Percentiles rank a stretch among this genome's conserved stretches.
These are phyloP conservation scores for Mediolabrus comicus DNA, from an alignment of 108 stramenopile species.

Conservation along the genomic window DNA sequence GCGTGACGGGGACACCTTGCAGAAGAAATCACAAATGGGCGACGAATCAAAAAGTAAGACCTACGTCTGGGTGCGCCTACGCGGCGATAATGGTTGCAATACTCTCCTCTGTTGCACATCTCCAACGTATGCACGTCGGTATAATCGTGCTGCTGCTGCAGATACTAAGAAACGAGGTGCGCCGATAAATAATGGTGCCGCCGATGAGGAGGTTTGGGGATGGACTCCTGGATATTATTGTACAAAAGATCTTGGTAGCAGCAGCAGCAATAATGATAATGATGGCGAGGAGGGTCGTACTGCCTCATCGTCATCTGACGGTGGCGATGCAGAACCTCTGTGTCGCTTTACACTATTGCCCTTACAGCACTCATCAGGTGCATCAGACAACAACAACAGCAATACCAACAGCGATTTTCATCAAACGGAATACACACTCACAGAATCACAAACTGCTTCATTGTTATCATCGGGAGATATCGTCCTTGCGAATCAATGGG, in stretches of 20 bases:
- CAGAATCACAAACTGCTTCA: not conserved
- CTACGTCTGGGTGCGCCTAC: slow-evolving; percentile 8
- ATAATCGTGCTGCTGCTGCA: not conserved
- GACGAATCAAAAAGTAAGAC: slow-evolving; percentile 1
- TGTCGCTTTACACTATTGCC: slow-evolving; percentile 1
- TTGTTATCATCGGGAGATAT: slow-evolving; percentile 21
- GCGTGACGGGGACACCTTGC: no score
- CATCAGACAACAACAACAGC: not conserved
- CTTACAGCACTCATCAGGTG: not conserved
- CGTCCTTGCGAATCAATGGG: slow-evolving; percentile 25
- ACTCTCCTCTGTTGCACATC: not conserved
- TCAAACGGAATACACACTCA: slow-evolving; percentile 4
- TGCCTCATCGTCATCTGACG: not conserved
- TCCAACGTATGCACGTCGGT: not conserved
- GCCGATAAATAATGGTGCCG: not conserved
- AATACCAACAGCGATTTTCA: not conserved
- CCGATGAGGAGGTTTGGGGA: slow-evolving; percentile 4
- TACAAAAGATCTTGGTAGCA: not conserved
- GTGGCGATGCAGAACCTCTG: not conserved
- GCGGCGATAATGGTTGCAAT: not conserved
- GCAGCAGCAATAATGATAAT: not conserved
- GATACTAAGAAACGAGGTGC: slow-evolving; percentile 8
- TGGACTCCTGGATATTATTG: slow-evolving; percentile 32
- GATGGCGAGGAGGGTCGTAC: not conserved
- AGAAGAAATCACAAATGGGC: not conserved